Base-by-base conservation (phyloP, 1,284 basidiomycete genomes). In the Sporisorium iseilematis-ciliati region DNA sequence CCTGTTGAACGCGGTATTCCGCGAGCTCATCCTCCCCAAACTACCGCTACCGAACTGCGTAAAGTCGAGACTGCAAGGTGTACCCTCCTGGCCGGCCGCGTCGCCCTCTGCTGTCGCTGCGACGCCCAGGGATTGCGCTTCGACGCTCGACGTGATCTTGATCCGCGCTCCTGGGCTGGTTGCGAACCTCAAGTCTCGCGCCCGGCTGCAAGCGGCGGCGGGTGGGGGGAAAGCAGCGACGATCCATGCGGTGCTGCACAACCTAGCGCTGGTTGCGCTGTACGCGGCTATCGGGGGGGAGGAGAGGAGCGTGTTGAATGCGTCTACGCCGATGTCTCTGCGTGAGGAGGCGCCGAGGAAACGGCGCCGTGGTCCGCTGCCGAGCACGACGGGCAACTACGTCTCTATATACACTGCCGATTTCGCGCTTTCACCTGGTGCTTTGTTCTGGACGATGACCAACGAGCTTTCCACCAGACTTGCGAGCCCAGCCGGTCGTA, bases 241-340 rank as follows among this genome's bases (percentile, higher is more conserved):
- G 6, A 31, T 73, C 33, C 70, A 73, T n/a, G 25, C 70, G 6
- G 41, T 73, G 16, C 29, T 73, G 1, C 70, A 73, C 35, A 38
- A 65, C 2, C 56, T 73, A 0, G 56, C 53, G 1, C 48, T 73
- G 2, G 65, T 43, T 0, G 55, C 70, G 18, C 48, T 73, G 21
- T 73, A 59, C 14, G 51, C 70, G 1, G 70, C 65, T 11, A 43
- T 60, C 11, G 5, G 25, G 14, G 55, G 7, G 4, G 59, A 25
- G n/a, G n/a, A n/a, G n/a, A n/a, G n/a, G n/a, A n/a, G n/a, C n/a
- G 42, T 58, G 0, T 33, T 73, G 7, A 42, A 20, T 2, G 23
- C 65, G 8, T 53, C n/a, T 25, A 67, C 70, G n/a, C 70, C 70
- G 4, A 60, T 73, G 1, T 66, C 64, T 10, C 46, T 73, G 1